These are phyloP conservation scores for Euphorbia tirucalli DNA, from an alignment of 345 rosid genomes.

Conservation along the genomic window DNA sequence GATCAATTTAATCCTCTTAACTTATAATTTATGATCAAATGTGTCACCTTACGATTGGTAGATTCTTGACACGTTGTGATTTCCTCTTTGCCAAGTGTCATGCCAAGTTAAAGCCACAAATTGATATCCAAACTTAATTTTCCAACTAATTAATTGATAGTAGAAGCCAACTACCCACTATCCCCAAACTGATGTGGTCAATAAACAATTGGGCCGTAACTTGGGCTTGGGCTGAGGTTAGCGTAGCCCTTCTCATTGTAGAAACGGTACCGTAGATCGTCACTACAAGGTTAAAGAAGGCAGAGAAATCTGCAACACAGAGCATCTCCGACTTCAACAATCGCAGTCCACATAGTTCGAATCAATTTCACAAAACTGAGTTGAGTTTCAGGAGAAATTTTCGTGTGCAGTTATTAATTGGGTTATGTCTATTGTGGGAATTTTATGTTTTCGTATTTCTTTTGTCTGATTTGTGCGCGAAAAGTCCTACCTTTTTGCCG, in stretches of 20 bases:
- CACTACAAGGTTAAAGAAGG: no score
- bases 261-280: background rate
- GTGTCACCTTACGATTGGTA: no score
- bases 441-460: background rate
- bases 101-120: no score
- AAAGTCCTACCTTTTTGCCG: constrained; percentile 2
- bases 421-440: background rate
- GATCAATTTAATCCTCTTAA: no score
- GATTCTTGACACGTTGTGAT: no score
- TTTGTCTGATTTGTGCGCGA: background rate
- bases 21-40: no score
- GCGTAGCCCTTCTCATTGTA: background rate
- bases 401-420: background rate
- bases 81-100: no score
- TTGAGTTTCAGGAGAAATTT: background rate
- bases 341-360: constrained; percentile 1
- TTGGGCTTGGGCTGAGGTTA: background rate
- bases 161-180: no score
- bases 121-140: no score
- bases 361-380: background rate
- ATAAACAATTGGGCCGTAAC: background rate
- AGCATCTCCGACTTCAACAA: background rate
- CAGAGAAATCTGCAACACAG: background rate
- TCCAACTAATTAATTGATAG: no score
- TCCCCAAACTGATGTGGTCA: no score